A percentile compares a stretch with the other conserved stretches of the same genome.
These are phyloP conservation scores for Phytopythium aichiense DNA, from an alignment of 352 stramenopile species.

Conservation along the genomic window DNA sequence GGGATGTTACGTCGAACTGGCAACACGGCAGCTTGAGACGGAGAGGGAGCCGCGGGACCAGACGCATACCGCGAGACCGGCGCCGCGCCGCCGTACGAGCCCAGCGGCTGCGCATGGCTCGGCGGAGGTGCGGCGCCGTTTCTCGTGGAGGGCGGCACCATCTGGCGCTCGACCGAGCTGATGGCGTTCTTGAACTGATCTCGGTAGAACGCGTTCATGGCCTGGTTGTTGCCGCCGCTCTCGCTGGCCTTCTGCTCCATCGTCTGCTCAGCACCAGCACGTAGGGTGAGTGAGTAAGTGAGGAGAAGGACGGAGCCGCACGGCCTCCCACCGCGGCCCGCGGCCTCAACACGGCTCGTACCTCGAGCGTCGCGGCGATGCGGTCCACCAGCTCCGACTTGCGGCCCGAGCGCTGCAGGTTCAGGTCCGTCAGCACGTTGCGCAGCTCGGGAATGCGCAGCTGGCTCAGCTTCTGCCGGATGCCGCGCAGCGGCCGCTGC, in stretches of 20 bases:
- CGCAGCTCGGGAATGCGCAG: constrained; percentile 76
- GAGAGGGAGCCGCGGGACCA: not conserved
- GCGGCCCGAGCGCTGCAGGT: constrained; percentile 60
- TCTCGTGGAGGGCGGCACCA: not conserved
- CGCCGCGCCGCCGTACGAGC: not conserved
- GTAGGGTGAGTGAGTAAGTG: not conserved
- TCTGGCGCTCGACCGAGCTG: not conserved
- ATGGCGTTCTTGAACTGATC: constrained; percentile 7
- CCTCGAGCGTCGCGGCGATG: constrained; percentile 60
- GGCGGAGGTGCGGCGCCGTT: not conserved
- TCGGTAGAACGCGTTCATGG: constrained; percentile 4
- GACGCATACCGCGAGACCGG: constrained; percentile 7
- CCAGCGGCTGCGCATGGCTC: not conserved
- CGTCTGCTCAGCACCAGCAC: constrained; percentile 9
- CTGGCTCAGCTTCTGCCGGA: constrained; percentile 46
- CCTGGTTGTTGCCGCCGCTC: not conserved
- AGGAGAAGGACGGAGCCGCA: not conserved
- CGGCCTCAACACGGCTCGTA: constrained; percentile 9
- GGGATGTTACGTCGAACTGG: constrained; percentile 1
- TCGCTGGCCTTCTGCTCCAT: constrained; percentile 18
- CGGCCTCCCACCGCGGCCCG: not conserved
- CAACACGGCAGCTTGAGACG: not conserved
- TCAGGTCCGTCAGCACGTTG: constrained; percentile 63
- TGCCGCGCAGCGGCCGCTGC: constrained; percentile 28
- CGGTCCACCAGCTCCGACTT: constrained; percentile 80